Evolutionary conservation across 805 yeast species (phyloP), one percentile per base, ranked within the genome.

Genomic region (Saturnispora ahearnii): DNA sequence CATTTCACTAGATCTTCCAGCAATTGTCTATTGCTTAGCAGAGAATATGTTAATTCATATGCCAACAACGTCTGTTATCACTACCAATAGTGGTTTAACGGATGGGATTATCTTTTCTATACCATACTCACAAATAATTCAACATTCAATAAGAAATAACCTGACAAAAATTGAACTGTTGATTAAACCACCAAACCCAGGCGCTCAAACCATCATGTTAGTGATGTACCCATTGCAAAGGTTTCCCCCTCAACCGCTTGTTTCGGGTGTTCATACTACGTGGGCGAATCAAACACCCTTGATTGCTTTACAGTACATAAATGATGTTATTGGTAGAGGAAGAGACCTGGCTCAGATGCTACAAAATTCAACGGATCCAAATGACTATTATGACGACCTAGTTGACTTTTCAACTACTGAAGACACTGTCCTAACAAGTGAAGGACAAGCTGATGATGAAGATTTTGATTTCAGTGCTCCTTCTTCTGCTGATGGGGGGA

Each of bases 371-470:
- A 28, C 42, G 4, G 29, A 30, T 3, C 15, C 28, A 8, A 15
- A 24, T 5, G 37, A 47, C 21, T 34, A 47, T 36, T 22, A 26
- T 22, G 50, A 41, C 10, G 45, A 28, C 3, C 12, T 47, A 13
- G 22, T 41, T 5, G 44, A 24, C 15, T 47, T 41, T n/a, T 26
- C 26, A 10, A 22, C n/a, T 13, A 13, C 32, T 18, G 22, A 28
- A 29, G 46, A 41, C 18, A 34, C 46, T 1, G 56, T 58, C 42
- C 44, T 63, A 33, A 53, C 55, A 24, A 59, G 58, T 18, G 38
- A 46, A 26, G 68, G 67, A 4, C 56, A 64, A 29, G 66, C 56
- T 1, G 65, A 59, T 48, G 66, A 62, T 50, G 66, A 54, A 22
- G 46, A 30, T 29, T 49, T 49, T 32, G 32, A 58, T 38, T 43